These are phyloP conservation scores for Glarea lozoyensis DNA, from an alignment of 495 filamentous ascomycete species.

Conservation along the genomic window DNA sequence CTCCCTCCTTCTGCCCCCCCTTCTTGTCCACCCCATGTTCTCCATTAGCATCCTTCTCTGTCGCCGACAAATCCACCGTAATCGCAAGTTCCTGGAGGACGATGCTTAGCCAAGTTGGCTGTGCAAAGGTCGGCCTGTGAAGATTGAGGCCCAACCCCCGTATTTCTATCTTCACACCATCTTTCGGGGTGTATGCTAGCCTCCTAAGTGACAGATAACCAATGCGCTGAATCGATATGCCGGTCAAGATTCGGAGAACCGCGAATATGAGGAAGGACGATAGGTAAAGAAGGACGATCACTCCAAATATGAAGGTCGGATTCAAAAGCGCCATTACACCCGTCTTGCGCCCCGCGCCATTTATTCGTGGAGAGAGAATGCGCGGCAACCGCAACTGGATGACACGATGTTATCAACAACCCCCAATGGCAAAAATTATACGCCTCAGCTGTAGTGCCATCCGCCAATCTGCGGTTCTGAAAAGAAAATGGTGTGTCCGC, in stretches of 20 bases:
- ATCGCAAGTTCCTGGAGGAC: slow-evolving; percentile 75
- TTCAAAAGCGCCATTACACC: slow-evolving; percentile 27
- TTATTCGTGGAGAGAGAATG: slow-evolving; percentile 1
- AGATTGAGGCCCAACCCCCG: slow-evolving; percentile 78
- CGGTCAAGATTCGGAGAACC: slow-evolving; percentile 82
- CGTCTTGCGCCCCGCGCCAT: slow-evolving; percentile 8
- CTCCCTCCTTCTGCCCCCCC: slow-evolving; percentile 18
- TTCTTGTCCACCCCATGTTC: slow-evolving; percentile 10
- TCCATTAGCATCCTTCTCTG: slow-evolving; percentile 38
- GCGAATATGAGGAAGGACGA: slow-evolving; percentile 90
- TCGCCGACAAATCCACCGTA: slow-evolving; percentile 63
- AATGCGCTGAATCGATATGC: slow-evolving; percentile 90
- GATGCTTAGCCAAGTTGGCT: slow-evolving; percentile 94
- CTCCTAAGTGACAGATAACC: slow-evolving; percentile 87
- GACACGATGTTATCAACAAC: not conserved
- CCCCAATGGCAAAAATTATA: not conserved
- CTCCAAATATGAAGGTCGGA: slow-evolving; percentile 75
- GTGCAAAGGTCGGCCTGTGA: slow-evolving; percentile 89
- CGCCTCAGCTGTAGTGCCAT: slow-evolving; percentile 1
- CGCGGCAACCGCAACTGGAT: not conserved
- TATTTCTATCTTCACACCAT: slow-evolving; percentile 84
- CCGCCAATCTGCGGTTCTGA: too few species aligned
- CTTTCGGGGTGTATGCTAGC: slow-evolving; percentile 75
- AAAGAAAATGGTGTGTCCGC: too few species aligned
- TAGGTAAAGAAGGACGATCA: slow-evolving; percentile 79